phyloP scores from a whole-genome alignment of 306 rosid genomes.

The Myrica gale region DNA sequence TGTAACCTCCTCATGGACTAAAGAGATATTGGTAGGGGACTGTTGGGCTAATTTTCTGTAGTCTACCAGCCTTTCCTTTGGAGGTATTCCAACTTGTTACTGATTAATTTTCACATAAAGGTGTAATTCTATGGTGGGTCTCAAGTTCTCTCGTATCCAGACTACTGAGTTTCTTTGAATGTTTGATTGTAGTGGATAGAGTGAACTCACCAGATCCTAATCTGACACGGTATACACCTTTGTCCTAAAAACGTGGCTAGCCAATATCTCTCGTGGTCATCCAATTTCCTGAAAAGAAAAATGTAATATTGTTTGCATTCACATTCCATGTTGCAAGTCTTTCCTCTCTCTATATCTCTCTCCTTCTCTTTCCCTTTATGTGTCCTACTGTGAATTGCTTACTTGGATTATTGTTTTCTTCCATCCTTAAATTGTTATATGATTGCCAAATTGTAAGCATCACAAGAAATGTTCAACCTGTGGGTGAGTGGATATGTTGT shows the following conservation, averaged over 20 bases:
- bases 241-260: background rate
- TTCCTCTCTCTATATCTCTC: background rate
- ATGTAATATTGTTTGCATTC: too few species aligned
- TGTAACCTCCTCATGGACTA: too few species aligned
- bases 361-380: too few species aligned
- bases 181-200: background rate
- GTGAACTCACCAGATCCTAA: background rate
- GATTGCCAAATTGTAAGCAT: slow-evolving; percentile 42
- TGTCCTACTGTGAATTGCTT: too few species aligned
- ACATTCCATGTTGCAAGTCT: background rate
- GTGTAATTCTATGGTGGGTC: background rate
- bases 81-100: background rate
- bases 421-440: background rate
- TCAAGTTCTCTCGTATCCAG: background rate
- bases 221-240: background rate
- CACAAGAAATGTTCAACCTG: slow-evolving; percentile 97
- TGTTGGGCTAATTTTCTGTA: background rate
- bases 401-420: background rate
- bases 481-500: slow-evolving; percentile 62
- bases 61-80: background rate
- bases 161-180: background rate
- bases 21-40: too few species aligned
- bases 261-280: background rate
- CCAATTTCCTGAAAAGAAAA: background rate
- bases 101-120: slow-evolving; percentile 3